These are phyloP conservation scores for Usnea hakonensis DNA, from an alignment of 495 filamentous ascomycete genomes.

Conservation along the genomic window DNA sequence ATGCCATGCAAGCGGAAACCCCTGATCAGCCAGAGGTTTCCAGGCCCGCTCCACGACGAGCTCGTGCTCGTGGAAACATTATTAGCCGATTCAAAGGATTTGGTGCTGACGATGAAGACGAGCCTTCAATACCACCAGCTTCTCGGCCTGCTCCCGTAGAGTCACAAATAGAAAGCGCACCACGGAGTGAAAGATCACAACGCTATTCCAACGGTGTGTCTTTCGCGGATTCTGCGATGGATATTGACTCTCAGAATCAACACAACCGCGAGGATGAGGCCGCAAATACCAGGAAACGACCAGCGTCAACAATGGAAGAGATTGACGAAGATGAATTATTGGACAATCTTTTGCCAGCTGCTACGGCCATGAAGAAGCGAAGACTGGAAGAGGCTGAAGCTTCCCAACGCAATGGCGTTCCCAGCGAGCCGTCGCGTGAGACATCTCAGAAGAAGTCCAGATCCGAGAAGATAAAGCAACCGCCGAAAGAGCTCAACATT, in stretches of 20 bases:
- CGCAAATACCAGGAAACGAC: conserved; percentile 25
- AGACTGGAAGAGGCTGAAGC: conserved; percentile 44
- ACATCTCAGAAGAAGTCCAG: conserved; percentile 25
- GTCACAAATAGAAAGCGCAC: conserved; percentile 10
- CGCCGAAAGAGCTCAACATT: conserved; percentile 58
- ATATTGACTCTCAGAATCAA: conserved; percentile 26
- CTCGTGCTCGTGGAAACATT: conserved; percentile 30
- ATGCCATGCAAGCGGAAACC: neutral
- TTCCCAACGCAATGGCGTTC: conserved; percentile 26
- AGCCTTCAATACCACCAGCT: conserved; percentile 21
- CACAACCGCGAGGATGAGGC: conserved; percentile 16
- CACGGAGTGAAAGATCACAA: conserved; percentile 10
- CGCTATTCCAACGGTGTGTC: conserved; percentile 2
- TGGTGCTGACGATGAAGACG: conserved; percentile 45
- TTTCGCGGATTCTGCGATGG: conserved; percentile 34
- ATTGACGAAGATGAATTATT: conserved; percentile 49
- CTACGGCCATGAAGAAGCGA: conserved; percentile 64
- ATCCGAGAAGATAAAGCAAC: conserved; percentile 33
- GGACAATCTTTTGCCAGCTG: conserved; percentile 59
- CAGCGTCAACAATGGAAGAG: conserved; percentile 27
- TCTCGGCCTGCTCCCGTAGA: conserved; percentile 4
- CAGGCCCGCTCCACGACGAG: conserved; percentile 1
- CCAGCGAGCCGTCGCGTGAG: conserved; percentile 16
- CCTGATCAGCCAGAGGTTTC: conserved; percentile 6
- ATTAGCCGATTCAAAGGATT: conserved; percentile 72